A percentile compares a stretch with the other conserved stretches of the same genome.
Conservation (phyloP, 2,329 filamentous ascomycete genomes). For the Hypoxylon rubiginosum region DNA sequence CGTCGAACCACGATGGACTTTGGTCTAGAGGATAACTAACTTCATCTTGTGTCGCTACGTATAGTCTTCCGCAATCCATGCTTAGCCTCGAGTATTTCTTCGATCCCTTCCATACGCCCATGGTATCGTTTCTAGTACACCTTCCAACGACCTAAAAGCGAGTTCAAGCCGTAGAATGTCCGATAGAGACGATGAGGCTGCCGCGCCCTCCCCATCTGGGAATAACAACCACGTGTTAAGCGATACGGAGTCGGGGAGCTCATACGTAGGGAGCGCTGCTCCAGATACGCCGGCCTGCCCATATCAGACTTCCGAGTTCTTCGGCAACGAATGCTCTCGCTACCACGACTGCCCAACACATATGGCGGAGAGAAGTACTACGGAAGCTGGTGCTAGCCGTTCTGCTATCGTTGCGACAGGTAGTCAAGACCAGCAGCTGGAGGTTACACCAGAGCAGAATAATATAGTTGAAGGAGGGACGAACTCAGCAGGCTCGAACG, state of each 20-base stretch:
- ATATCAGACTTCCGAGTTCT: slow-evolving; percentile 56
- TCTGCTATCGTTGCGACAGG: slow-evolving; percentile 16
- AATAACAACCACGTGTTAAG: slow-evolving; percentile 24
- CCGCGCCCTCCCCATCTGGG: slow-evolving; percentile 3
- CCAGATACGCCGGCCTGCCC: slow-evolving; percentile 50
- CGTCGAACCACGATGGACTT: neutral
- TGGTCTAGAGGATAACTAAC: slow-evolving; percentile 20
- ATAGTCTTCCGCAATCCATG: slow-evolving; percentile 4
- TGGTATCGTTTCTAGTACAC: slow-evolving; percentile 17
- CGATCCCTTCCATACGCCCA: slow-evolving; percentile 15
- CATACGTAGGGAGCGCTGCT: slow-evolving; percentile 56
- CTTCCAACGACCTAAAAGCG: slow-evolving; percentile 19
- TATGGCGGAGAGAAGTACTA: slow-evolving; percentile 55
- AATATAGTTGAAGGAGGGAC: slow-evolving; percentile 1
- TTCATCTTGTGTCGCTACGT: slow-evolving; percentile 2
- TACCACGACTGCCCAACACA: slow-evolving; percentile 66
- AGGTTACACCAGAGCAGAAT: slow-evolving; percentile 2
- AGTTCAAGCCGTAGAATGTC: slow-evolving; percentile 37
- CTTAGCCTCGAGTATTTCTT: neutral
- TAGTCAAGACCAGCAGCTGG: slow-evolving; percentile 1
- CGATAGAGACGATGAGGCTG: slow-evolving; percentile 11
- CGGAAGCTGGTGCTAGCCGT: slow-evolving; percentile 16
- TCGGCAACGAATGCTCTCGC: slow-evolving; percentile 61
- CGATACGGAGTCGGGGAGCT: slow-evolving; percentile 53
- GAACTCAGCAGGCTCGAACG: neutral